Evolutionary conservation across 129 eudicot species (phyloP).

Genomic region (Lactuca sativa): DNA sequence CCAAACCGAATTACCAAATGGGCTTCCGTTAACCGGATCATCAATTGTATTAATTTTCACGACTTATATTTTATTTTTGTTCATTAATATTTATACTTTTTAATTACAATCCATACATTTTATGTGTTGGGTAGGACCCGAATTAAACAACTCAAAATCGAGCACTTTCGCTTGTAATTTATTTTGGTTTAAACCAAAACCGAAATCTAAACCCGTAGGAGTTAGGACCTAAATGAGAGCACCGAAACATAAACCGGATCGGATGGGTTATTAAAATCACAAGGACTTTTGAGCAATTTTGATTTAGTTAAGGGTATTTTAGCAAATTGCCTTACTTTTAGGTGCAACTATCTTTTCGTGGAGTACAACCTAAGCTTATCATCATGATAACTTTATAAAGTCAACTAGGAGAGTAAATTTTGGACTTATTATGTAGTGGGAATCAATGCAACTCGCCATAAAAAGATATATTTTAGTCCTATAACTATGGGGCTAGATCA

Average conservation of each 20-base stretch:
- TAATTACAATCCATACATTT: too few species aligned
- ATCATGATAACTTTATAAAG: not conserved
- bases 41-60: not conserved
- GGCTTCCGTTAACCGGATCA: too few species aligned
- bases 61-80: too few species aligned
- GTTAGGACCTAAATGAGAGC: too few species aligned
- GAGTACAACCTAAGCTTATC: constrained; percentile 23
- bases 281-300: not conserved
- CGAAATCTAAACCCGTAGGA: too few species aligned
- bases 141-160: too few species aligned
- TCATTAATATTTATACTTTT: too few species aligned
- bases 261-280: not conserved
- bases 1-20: not conserved
- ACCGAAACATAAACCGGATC: not conserved
- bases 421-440: constrained; percentile 26
- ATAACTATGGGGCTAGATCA: not conserved
- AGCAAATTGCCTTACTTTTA: constrained; percentile 27
- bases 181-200: too few species aligned
- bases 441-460: constrained; percentile 15
- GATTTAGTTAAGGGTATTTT: not conserved
- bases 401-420: not conserved
- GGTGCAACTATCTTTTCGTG: constrained; percentile 30
- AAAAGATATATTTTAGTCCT: constrained; percentile 3
- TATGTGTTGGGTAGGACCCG: too few species aligned
- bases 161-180: too few species aligned